Base-by-base conservation (phyloP, 2,329 filamentous ascomycete species). In the Colletotrichum camelliae region DNA sequence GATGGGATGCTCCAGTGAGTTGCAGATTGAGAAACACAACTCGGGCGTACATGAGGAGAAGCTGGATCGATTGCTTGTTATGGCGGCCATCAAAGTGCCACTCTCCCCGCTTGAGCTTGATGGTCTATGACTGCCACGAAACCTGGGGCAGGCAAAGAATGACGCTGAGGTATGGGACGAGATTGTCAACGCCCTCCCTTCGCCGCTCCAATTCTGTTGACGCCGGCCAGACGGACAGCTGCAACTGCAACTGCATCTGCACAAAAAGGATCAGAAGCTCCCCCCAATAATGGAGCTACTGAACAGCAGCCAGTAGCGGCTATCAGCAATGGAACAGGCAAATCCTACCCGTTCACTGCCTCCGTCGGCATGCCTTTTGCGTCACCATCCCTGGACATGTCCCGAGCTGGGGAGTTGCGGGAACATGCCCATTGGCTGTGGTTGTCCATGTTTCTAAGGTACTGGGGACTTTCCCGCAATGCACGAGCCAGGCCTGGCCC, bases 311-410 rank as follows among this genome's bases (percentile, higher is more conserved):
- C 48, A 37, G n/a, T 31, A 67, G 69, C 72, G 72, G 52, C 62
- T 48, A 75, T 72, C 68, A 72, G 72, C 62, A 43, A 31, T 66
- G 43, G 43, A 24, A 52, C 24, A 52, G 68, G 57, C 29, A 69
- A 64, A 31, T 24, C 57, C 55, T 67, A 64, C 18, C 43, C 57
- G 33, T 64, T 31, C 68, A 71, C 43, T 52, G 60, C 29, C 24
- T 35, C 62, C 24, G 64, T 58, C 70, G 70, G 64, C 70, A 75
- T 68, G 64, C 70, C 15, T 73, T 55, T 61, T 67, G 73, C 73
- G 70, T 75, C 73, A 75, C 65, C 73, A 75, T 75, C 73, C 73
- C 70, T 73, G 73, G 39, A 60, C 58, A 60, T 72, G 52, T 73
- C 70, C 73, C 43, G 37, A 24, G 37, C 39, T 21, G 24, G 55